Percentiles rank a stretch among this genome's conserved stretches.
These are phyloP conservation scores for Candida endomychidarum DNA, from an alignment of 805 yeast genomes.

Conservation along the genomic window DNA sequence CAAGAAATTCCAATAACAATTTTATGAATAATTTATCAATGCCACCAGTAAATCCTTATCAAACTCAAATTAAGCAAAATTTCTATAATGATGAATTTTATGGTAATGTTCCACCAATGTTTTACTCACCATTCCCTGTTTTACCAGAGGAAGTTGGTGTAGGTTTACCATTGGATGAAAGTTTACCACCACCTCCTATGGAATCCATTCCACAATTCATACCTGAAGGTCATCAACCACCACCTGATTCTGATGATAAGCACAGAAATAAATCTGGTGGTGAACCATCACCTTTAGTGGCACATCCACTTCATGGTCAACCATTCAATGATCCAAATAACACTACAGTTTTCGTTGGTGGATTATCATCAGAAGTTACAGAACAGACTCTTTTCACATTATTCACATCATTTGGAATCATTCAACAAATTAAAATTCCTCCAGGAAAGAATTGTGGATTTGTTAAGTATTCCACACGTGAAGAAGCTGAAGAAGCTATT, in stretches of 20 bases:
- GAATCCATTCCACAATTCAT: constrained; percentile 2
- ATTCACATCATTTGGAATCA: constrained; percentile 73
- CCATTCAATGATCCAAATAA: constrained; percentile 56
- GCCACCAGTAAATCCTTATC: constrained; percentile 5
- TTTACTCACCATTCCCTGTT: constrained; percentile 5
- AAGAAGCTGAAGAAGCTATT: constrained; percentile 84
- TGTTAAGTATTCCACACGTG: constrained; percentile 74
- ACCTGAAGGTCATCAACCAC: too few relatives aligned
- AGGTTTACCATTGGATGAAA: constrained; percentile 5
- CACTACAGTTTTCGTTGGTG: constrained; percentile 79
- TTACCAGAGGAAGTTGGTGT: constrained; percentile 5
- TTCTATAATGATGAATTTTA: constrained; percentile 4
- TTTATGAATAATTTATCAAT: constrained; percentile 3
- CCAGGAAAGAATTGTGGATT: constrained; percentile 86
- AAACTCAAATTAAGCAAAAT: constrained; percentile 6
- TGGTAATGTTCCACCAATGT: constrained; percentile 6
- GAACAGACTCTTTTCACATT: constrained; percentile 61
- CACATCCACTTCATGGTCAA: constrained; percentile 14
- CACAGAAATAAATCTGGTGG: not conserved
- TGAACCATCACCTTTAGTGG: not conserved
- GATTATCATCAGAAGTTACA: constrained; percentile 60
- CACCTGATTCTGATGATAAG: not conserved
- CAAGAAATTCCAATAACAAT: constrained; percentile 44
- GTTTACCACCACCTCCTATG: constrained; percentile 3
- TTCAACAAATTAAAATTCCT: constrained; percentile 71